phyloP scores from a whole-genome alignment of 768 basidiomycete genomes.

The Fomitopsis pulvina region DNA sequence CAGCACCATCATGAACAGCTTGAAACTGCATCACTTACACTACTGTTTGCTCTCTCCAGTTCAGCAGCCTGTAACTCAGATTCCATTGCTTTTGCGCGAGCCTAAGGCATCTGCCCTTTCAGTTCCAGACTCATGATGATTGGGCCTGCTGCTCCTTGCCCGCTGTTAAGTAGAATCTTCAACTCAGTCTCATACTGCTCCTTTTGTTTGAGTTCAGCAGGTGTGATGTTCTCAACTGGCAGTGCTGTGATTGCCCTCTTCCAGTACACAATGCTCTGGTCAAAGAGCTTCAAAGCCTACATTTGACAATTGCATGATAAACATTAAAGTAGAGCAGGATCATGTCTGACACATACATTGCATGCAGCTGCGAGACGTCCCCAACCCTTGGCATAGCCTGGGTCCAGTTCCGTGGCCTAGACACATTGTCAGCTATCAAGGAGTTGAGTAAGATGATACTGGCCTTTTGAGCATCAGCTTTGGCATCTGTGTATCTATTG shows the following conservation, averaged over 20 bases:
- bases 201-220: neutral
- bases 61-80: neutral
- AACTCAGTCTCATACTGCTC: neutral
- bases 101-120: neutral
- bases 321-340: neutral
- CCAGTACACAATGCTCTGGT: neutral
- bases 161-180: neutral
- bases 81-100: neutral
- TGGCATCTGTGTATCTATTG: constrained; percentile 11
- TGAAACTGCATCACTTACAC: neutral
- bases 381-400: constrained; percentile 1
- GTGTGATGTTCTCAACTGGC: neutral
- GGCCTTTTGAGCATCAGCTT: constrained; percentile 9
- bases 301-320: neutral
- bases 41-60: constrained; percentile 2
- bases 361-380: neutral
- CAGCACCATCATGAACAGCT: neutral
- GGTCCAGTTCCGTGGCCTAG: neutral
- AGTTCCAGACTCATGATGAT: neutral
- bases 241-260: neutral
- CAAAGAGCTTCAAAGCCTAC: neutral
- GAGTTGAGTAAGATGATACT: neutral
- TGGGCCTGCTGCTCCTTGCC: constrained; percentile 2
- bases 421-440: neutral
- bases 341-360: neutral